A percentile compares a stretch with the other conserved stretches of the same genome.
These are phyloP conservation scores for Lodderomyces pseudojiufengensis DNA, from an alignment of 1,139 yeast genomes.

Conservation along the genomic window DNA sequence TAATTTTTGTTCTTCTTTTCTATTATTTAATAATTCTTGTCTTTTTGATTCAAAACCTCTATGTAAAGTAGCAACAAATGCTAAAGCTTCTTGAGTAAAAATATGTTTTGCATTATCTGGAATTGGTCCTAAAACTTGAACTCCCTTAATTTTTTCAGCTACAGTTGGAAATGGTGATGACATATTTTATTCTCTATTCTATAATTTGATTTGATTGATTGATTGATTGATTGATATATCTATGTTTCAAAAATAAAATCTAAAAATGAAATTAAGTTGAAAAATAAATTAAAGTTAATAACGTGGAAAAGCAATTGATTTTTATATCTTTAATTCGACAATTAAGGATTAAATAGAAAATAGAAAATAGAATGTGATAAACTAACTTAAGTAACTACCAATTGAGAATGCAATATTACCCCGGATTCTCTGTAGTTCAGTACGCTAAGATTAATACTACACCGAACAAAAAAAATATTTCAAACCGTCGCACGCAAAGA, in stretches of 20 bases:
- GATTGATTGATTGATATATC: no score
- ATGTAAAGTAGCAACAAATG: conserved; percentile 70
- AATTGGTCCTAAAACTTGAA: conserved; percentile 61
- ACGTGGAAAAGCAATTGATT: conserved; percentile 3
- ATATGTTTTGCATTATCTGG: conserved; percentile 59
- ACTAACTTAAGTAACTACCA: no score
- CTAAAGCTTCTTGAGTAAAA: conserved; percentile 65
- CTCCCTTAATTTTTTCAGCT: conserved; percentile 55
- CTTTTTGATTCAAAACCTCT: conserved; percentile 65
- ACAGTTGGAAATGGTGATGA: conserved; percentile 53
- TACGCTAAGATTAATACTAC: no score
- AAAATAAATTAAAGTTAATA: not conserved
- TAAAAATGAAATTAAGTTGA: conserved; percentile 1
- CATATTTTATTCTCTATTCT: conserved; percentile 32
- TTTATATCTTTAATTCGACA: not conserved
- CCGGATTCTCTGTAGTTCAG: no score
- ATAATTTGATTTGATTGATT: no score
- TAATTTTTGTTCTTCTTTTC: conserved; percentile 55
- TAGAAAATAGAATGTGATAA: not conserved
- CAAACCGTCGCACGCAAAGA: no score
- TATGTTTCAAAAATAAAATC: not conserved
- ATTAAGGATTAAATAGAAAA: not conserved
- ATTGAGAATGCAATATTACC: no score
- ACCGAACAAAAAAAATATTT: no score
- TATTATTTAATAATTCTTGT: conserved; percentile 54